These are phyloP conservation scores for Ilex paraguariensis DNA, from an alignment of 305 asterid genomes.

Conservation along the genomic window DNA sequence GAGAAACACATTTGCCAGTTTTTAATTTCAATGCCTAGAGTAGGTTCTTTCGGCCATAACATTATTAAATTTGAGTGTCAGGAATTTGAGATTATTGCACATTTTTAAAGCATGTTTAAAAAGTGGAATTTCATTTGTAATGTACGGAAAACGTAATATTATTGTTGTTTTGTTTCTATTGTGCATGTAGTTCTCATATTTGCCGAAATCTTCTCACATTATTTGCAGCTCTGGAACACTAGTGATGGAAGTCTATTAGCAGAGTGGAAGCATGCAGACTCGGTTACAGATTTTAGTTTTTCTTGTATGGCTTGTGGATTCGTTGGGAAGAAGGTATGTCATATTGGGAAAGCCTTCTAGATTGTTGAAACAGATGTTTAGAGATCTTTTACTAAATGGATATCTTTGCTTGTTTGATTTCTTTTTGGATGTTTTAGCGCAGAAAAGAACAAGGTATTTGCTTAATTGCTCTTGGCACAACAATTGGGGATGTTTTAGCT, in stretches of 20 bases:
- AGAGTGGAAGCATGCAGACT: slow-evolving; percentile 18
- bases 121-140: too few relatives aligned
- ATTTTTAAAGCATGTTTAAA: too few relatives aligned
- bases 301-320: slow-evolving; percentile 24
- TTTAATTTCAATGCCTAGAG: too few relatives aligned
- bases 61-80: too few relatives aligned
- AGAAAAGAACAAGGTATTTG: slow-evolving; percentile 19
- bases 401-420: neutral
- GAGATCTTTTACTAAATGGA: neutral
- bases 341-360: neutral
- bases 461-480: slow-evolving; percentile 26
- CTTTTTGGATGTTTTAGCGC: slow-evolving; percentile 15
- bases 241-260: slow-evolving; percentile 20
- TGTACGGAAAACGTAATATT: too few relatives aligned
- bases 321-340: slow-evolving; percentile 26
- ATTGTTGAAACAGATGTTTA: neutral
- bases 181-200: too few relatives aligned
- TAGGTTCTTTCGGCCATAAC: too few relatives aligned
- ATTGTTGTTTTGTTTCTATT: too few relatives aligned
- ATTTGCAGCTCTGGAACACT: slow-evolving; percentile 30
- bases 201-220: too few relatives aligned
- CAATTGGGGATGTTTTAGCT: slow-evolving; percentile 21
- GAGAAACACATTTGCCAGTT: too few relatives aligned
- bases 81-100: too few relatives aligned
- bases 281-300: slow-evolving; percentile 10